Evolutionary conservation across 2,329 filamentous ascomycete species (phyloP), one percentile per base, ranked within the genome.

Genomic region (Aspergillus neotritici): DNA sequence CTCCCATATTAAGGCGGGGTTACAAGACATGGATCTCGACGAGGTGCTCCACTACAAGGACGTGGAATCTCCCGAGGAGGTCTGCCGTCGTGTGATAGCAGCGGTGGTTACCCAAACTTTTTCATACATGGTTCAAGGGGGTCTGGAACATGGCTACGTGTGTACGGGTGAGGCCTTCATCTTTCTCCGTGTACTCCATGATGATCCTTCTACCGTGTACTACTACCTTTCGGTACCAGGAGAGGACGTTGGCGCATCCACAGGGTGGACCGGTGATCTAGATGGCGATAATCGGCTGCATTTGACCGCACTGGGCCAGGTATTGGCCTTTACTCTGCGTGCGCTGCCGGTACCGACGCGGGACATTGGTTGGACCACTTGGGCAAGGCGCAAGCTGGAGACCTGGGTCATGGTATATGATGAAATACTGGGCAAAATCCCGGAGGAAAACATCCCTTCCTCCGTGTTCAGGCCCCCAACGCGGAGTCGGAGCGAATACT

Each of bases 91-190:
- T 46, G 58, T 72, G 4, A 57, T 68, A 0, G 62, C 65, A 7
- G 66, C 72, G 16, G 66, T 72, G 10, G 55, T 77, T 31, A 70
- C 69, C 4, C 68, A 77, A 55, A 68, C 65, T 1, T 77, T 71
- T 50, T 64, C 71, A 30, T 75, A 76, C 53, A 78, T 78, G 65
- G 65, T 77, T 9, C 52, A 69, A 38, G 58, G 56, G 11, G 68
- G 74, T 0, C 58, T 74, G 5, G 63, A 70, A 43, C 73, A 71
- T 47, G 64, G 72, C 10, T 58, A 64, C 17, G 42, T 76, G 31
- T 65, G 60, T 12, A 75, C 67, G 1, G 67, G 68, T 15, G 66
- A 75, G 52, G 61, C 64, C 2, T 67, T 66, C 36, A 64, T 74
- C 25, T 74, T 73, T 44, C 61, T 76, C n/a, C 63, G 59, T 35